A percentile compares a stretch with the other conserved stretches of the same genome.
These are phyloP conservation scores for Psilocybe azurescens DNA, from an alignment of 768 basidiomycete genomes.

Conservation along the genomic window DNA sequence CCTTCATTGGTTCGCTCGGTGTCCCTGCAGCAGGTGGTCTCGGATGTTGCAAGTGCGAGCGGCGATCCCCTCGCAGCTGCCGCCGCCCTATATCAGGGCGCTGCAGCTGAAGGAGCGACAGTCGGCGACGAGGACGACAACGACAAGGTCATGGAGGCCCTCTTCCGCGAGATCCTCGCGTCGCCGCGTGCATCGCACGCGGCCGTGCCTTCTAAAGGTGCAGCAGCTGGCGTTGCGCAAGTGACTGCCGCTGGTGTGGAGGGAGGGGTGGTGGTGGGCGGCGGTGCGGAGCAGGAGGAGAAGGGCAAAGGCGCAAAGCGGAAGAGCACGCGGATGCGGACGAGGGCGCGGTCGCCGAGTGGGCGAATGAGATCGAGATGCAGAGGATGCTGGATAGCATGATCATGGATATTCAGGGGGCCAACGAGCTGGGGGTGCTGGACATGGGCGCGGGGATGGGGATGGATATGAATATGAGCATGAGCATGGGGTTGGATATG, in stretches of 20 bases:
- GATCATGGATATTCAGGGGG: slow-evolving; percentile 22
- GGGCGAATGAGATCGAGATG: slow-evolving; percentile 59
- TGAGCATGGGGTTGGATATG: slow-evolving; percentile 12
- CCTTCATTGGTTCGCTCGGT: slow-evolving; percentile 52
- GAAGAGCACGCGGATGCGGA: slow-evolving; percentile 4
- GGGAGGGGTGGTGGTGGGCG: slow-evolving; percentile 13
- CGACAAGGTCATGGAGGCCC: slow-evolving; percentile 69
- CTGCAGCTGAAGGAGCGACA: slow-evolving; percentile 30
- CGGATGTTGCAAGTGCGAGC: slow-evolving; percentile 31
- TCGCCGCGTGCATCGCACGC: slow-evolving; percentile 42
- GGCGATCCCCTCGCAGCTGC: slow-evolving; percentile 19
- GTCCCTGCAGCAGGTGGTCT: slow-evolving; percentile 92
- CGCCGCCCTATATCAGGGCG: slow-evolving; percentile 27
- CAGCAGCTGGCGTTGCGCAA: slow-evolving; percentile 16
- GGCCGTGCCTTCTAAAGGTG: slow-evolving; percentile 23
- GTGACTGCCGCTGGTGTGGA: slow-evolving; percentile 17
- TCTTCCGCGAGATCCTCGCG: slow-evolving; percentile 73
- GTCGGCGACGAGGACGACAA: slow-evolving; percentile 38
- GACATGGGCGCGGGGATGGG: slow-evolving; percentile 11
- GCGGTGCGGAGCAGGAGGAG: slow-evolving; percentile 3
- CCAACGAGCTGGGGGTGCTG: slow-evolving; percentile 11
- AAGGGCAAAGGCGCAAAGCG: not conserved
- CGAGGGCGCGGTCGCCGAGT: slow-evolving; percentile 29
- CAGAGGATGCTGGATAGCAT: slow-evolving; percentile 58
- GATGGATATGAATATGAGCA: slow-evolving; percentile 5